Evolutionary conservation across 2,329 filamentous ascomycete species (phyloP).

Genomic region (Colletotrichum spinosum): DNA sequence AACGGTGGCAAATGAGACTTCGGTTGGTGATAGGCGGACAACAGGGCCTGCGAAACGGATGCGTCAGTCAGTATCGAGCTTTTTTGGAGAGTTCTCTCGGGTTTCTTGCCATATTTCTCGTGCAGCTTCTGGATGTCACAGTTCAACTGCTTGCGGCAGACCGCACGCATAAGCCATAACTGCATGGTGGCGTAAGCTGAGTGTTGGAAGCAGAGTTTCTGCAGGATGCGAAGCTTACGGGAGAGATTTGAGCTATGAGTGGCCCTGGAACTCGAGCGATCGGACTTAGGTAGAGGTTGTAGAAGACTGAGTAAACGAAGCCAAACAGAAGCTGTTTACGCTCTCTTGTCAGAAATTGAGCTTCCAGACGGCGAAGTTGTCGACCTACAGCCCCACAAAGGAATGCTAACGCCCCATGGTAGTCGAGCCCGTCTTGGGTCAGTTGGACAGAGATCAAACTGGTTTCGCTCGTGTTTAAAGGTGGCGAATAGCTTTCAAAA

Average conservation of each 20-base stretch:
- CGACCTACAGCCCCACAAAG: neutral
- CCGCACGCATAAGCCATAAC: constrained; percentile 18
- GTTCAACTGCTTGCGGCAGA: neutral
- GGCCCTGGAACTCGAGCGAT: constrained; percentile 2
- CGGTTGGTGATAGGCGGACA: constrained; percentile 12
- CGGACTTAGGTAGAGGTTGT: constrained; percentile 2
- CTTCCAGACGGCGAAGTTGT: neutral
- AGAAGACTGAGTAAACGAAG: neutral
- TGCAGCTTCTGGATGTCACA: neutral
- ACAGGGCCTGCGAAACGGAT: constrained; percentile 1
- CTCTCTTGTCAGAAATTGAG: neutral
- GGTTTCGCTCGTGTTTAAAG: neutral
- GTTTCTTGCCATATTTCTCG: constrained; percentile 2
- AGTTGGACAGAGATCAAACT: neutral
- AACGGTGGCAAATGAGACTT: constrained; percentile 18
- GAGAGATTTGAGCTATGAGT: constrained; percentile 8
- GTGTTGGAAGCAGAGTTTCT: neutral
- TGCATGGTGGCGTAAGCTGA: neutral
- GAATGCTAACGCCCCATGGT: neutral
- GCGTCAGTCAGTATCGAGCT: neutral
- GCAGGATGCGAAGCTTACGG: neutral
- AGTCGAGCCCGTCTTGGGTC: neutral
- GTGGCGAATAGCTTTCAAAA: neutral
- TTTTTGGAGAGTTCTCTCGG: neutral
- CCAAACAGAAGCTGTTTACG: constrained; percentile 4